Base-by-base conservation (phyloP, 2,329 filamentous ascomycete genomes). In the Verticillium albo-atrum region DNA sequence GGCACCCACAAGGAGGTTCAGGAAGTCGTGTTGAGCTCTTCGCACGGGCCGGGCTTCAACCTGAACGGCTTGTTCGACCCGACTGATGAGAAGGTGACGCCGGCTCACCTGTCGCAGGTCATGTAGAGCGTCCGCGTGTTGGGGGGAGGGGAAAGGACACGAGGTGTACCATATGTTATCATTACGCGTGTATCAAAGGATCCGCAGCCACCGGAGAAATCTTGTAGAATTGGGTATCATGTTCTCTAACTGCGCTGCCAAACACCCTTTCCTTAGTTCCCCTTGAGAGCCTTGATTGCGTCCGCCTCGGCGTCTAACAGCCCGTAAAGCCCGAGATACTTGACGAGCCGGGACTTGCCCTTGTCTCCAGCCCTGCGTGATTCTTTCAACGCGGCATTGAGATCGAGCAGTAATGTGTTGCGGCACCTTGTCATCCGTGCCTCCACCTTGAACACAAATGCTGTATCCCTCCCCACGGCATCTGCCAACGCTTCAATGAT, bases 41-140 rank as follows among this genome's bases (percentile, higher is more conserved):
- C 94, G 6, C 83, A 95, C 70, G 88, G 89, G 2, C 93, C 95
- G 1, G 94, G 92, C 0, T 86, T 99, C 78, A 92, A 88, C 71
- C 77, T 99, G 72, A 96, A 85, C 71, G 94, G 93, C 60, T 86
- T 89, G 58, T 90, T 95, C 73, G 86, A 77, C 68, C 80, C 88
- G 57, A 79, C 82, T 4, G 81, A 85, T 61, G 85, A 85, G 62
- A 78, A 75, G 55, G 72, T 89, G 54, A 78, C 79, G 52, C 76
- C 82, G 27, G 79, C 76, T 53, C 75, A 83, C 62, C 68, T 89
- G 66, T 76, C 79, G 57, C 78, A 78, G 25, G 76, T 79, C 61
- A 86, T 85, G 79, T 84, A 82, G 76, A 66, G 57, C 47, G 42
- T 50, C 20, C 42, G 50, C 51, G 59, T 26, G 25, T 30, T n/a